These are phyloP conservation scores for Candida coquimbonensis DNA, from an alignment of 805 yeast genomes.

Conservation along the genomic window DNA sequence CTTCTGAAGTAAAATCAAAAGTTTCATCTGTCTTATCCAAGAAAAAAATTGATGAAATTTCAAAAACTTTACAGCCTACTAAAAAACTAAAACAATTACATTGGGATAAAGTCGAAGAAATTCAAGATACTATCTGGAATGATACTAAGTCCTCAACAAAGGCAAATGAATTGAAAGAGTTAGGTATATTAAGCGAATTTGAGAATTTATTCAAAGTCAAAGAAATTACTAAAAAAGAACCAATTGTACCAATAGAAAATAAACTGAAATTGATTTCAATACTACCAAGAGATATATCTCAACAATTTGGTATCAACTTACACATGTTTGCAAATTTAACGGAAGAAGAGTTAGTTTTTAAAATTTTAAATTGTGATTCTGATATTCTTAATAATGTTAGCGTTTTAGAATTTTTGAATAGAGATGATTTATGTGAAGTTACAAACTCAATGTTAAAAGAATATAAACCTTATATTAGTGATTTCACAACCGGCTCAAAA, in stretches of 20 bases:
- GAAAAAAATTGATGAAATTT: conserved; percentile 8
- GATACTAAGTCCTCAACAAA: conserved; percentile 35
- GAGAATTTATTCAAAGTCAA: conserved; percentile 49
- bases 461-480: conserved; percentile 58
- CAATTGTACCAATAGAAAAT: conserved; percentile 30
- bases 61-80: conserved; percentile 29
- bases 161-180: conserved; percentile 42
- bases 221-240: conserved; percentile 27
- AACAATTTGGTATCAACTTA: conserved; percentile 73
- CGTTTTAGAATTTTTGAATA: conserved; percentile 62
- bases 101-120: conserved; percentile 67
- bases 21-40: neutral
- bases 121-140: conserved; percentile 61
- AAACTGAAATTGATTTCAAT: conserved; percentile 45
- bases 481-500: conserved; percentile 30
- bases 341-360: conserved; percentile 47
- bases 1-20: neutral
- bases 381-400: conserved; percentile 46
- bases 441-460: conserved; percentile 48
- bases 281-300: conserved; percentile 65
- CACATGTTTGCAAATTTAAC: conserved; percentile 50
- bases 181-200: conserved; percentile 61
- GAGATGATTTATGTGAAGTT: conserved; percentile 56
- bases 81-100: conserved; percentile 69
- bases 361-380: conserved; percentile 55